Conservation (phyloP, 805 yeast species). For the Priceomyces fermenticarens region DNA sequence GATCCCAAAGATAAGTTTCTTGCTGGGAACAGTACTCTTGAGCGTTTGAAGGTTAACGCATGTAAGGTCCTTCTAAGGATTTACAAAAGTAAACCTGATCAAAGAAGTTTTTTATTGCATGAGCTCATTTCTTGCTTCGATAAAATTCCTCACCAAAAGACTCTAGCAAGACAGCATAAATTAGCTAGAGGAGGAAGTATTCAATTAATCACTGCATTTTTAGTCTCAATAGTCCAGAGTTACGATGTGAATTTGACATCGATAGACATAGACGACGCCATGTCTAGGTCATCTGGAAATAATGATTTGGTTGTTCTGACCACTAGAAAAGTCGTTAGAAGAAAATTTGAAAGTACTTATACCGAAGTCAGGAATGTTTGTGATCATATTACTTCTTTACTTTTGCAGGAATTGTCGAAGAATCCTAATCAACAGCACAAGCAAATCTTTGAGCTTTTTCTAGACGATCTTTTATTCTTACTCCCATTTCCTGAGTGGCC, state of each 20-base stretch:
- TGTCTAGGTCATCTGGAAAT: background rate
- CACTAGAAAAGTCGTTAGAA: slow-evolving; percentile 4
- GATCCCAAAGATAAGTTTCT: slow-evolving; percentile 19
- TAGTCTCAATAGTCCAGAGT: slow-evolving; percentile 44
- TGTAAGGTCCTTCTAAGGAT: slow-evolving; percentile 27
- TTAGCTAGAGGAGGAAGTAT: slow-evolving; percentile 45
- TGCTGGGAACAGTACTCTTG: slow-evolving; percentile 17
- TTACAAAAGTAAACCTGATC: slow-evolving; percentile 44
- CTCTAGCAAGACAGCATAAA: slow-evolving; percentile 40
- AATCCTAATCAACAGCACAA: slow-evolving; percentile 27
- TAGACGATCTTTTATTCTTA: slow-evolving; percentile 54
- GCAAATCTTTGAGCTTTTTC: slow-evolving; percentile 47
- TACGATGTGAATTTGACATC: slow-evolving; percentile 18
- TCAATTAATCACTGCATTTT: slow-evolving; percentile 45
- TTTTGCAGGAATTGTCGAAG: slow-evolving; percentile 14
- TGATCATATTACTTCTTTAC: slow-evolving; percentile 24
- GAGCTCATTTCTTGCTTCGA: slow-evolving; percentile 56
- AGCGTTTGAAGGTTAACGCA: slow-evolving; percentile 23
- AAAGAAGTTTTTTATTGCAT: slow-evolving; percentile 56
- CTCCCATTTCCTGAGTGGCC: slow-evolving; percentile 61
- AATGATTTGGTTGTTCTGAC: background rate
- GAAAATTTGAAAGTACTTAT: background rate
- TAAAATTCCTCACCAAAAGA: slow-evolving; percentile 45
- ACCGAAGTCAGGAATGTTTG: slow-evolving; percentile 11
- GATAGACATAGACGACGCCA: slow-evolving; percentile 6